phyloP scores from a whole-genome alignment of 371 early-diverging fungal genomes.

The Zancudomyces culisetae region DNA sequence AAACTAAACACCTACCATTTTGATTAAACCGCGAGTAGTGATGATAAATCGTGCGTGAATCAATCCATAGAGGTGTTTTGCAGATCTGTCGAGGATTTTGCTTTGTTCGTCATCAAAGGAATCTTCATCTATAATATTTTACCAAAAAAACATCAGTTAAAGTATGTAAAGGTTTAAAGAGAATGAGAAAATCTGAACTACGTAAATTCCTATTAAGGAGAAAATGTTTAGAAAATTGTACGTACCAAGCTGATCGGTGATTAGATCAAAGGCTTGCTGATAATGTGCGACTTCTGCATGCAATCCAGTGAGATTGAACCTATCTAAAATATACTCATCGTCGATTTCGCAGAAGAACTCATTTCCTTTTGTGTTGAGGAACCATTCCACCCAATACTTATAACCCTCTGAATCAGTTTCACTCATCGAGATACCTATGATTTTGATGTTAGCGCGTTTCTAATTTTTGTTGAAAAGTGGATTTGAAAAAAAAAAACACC shows the following conservation, averaged over 20 bases:
- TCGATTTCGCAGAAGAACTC: constrained; percentile 90
- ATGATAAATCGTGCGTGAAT: constrained; percentile 87
- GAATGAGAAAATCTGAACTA: neutral
- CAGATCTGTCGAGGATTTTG: constrained; percentile 50
- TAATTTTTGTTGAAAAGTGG: too few relatives aligned
- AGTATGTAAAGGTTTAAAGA: neutral
- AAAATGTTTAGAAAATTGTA: neutral
- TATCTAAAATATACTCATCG: constrained; percentile 83
- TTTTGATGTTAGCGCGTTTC: too few relatives aligned
- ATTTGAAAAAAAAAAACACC: too few relatives aligned
- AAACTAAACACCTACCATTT: constrained; percentile 31
- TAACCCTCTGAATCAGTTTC: constrained; percentile 22
- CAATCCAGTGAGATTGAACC: constrained; percentile 91
- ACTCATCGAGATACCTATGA: too few relatives aligned
- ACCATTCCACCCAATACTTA: constrained; percentile 74
- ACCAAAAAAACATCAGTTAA: neutral
- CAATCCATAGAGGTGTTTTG: constrained; percentile 74
- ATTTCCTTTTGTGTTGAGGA: constrained; percentile 57
- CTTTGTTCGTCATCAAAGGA: constrained; percentile 42
- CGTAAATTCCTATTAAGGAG: constrained; percentile 5
- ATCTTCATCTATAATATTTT: constrained; percentile 28
- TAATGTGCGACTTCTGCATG: constrained; percentile 55
- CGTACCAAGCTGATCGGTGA: constrained; percentile 59
- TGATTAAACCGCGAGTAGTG: constrained; percentile 63
- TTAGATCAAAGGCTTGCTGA: constrained; percentile 76